Base-by-base conservation (phyloP, 768 basidiomycete genomes). In the Psilocybe tampanensis region DNA sequence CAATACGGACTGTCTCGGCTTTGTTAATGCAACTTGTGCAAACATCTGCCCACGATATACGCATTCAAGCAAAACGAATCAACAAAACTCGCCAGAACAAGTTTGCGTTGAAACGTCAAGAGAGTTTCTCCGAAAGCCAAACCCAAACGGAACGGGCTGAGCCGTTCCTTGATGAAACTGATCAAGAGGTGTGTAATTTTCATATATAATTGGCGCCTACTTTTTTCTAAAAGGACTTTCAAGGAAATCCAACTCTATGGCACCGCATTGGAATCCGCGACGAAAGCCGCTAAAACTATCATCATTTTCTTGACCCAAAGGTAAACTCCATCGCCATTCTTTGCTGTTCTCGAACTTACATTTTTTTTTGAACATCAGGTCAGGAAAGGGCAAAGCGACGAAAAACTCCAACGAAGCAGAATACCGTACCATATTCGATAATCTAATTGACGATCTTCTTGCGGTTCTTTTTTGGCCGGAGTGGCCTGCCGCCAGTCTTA, bases 11-110 rank as follows among this genome's bases (percentile, higher is more conserved):
- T 1, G 90, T 95, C 12, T 95, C 94, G 2, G 96, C 96, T 0
- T 77, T 99, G 6, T 79, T 99, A 9, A 78, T 99, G 18, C 95
- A 98, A 63, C 87, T 99, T n/a, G 89, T 98, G 1, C 97, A 99
- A 68, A 96, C 94, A 0, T 95, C 94, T 3, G 88, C 93, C 0
- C 89, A 93, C 60, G 92, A 94, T 61, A 86, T 96, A n/a, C 80
- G 86, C 17, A 68, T 87, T n/a, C 81, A 86, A 50, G 88, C 88
- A 1, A 78, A 77, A 58, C 79, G 74, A 58, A 80, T 92, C 33
- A 82, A 80, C 29, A 88, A 86, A 60, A 70, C 77, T 26, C 83
- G 89, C 8, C 84, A 86, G 64, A 84, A 84, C 65, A 80, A 79
- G 18, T 74, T 83, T 34, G 85, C 83, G 0, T 64, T 92, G 48